Evolutionary conservation across 1,284 basidiomycete genomes (phyloP).

Genomic region (Rhizoctonia solani): DNA sequence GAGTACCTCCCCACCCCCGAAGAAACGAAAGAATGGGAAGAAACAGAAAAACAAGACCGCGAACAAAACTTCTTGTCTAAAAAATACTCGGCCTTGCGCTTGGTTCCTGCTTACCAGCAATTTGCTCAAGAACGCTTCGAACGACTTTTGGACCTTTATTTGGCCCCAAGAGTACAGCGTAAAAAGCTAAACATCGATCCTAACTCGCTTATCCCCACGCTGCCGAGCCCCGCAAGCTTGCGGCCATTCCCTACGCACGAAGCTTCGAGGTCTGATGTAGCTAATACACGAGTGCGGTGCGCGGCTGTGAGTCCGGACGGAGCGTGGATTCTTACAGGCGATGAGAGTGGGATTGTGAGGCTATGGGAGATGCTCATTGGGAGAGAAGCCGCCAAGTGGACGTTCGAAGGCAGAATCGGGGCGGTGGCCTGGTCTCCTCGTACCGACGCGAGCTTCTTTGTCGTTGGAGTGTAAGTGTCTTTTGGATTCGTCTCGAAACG

Average conservation of each 20-base stretch:
- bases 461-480: constrained; percentile 72
- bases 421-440: constrained; percentile 94
- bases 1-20: constrained; percentile 94
- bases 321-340: constrained; percentile 89
- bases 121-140: constrained; percentile 95
- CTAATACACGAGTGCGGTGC: constrained; percentile 70
- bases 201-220: constrained; percentile 87
- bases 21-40: constrained; percentile 85
- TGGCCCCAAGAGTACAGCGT: constrained; percentile 90
- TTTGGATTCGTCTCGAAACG: constrained; percentile 18
- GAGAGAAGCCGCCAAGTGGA: constrained; percentile 88
- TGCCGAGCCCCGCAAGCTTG: constrained; percentile 92
- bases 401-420: constrained; percentile 78
- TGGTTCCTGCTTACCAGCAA: constrained; percentile 89
- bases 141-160: constrained; percentile 94
- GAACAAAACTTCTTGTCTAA: constrained; percentile 88
- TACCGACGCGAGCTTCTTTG: constrained; percentile 79
- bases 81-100: constrained; percentile 83
- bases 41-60: constrained; percentile 86
- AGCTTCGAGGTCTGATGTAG: constrained; percentile 74
- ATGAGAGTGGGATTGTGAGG: constrained; percentile 85
- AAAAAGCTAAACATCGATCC: constrained; percentile 91
- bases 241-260: constrained; percentile 93
- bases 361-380: constrained; percentile 96
- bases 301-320: constrained; percentile 86